Conservation (phyloP, 2,329 filamentous ascomycete species). For the Aspergillus nomiae region DNA sequence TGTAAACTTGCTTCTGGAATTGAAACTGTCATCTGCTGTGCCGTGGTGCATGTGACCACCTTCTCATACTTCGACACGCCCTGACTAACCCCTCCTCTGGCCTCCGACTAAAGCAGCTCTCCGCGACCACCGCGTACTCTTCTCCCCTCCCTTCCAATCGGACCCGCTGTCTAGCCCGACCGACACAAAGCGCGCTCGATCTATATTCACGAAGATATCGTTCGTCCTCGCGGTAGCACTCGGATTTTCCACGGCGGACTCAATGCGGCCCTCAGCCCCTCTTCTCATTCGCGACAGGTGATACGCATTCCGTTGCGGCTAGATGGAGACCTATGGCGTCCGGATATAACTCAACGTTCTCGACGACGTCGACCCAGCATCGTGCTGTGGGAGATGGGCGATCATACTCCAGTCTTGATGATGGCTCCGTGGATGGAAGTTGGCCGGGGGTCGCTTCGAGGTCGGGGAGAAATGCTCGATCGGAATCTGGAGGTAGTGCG, state of each 20-base stretch:
- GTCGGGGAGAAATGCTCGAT: slow-evolving; percentile 47
- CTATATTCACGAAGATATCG: not conserved
- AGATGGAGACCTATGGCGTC: slow-evolving; percentile 50
- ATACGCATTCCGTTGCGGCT: slow-evolving; percentile 38
- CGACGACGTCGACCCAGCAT: slow-evolving; percentile 44
- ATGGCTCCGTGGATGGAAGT: slow-evolving; percentile 40
- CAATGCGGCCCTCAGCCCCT: slow-evolving; percentile 35
- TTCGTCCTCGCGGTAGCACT: slow-evolving; percentile 1
- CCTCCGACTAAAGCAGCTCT: not conserved
- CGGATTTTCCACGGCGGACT: slow-evolving; percentile 11
- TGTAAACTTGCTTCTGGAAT: slow-evolving; percentile 5
- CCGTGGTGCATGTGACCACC: slow-evolving; percentile 13
- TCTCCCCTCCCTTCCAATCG: slow-evolving; percentile 16
- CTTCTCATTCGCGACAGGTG: slow-evolving; percentile 34
- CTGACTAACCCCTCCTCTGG: slow-evolving; percentile 8
- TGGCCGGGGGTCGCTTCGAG: slow-evolving; percentile 38
- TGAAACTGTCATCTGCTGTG: slow-evolving; percentile 3
- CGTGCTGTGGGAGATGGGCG: slow-evolving; percentile 40
- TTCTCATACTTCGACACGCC: slow-evolving; percentile 1
- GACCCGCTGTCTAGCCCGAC: slow-evolving; percentile 13
- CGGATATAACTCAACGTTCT: slow-evolving; percentile 45
- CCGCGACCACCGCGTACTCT: slow-evolving; percentile 12
- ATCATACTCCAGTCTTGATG: slow-evolving; percentile 42
- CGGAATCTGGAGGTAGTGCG: slow-evolving; percentile 59
- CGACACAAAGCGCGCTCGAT: slow-evolving; percentile 10